Evolutionary conservation across 768 basidiomycete species (phyloP), one percentile per base, ranked within the genome.

Genomic region (Pleurotus djamor): DNA sequence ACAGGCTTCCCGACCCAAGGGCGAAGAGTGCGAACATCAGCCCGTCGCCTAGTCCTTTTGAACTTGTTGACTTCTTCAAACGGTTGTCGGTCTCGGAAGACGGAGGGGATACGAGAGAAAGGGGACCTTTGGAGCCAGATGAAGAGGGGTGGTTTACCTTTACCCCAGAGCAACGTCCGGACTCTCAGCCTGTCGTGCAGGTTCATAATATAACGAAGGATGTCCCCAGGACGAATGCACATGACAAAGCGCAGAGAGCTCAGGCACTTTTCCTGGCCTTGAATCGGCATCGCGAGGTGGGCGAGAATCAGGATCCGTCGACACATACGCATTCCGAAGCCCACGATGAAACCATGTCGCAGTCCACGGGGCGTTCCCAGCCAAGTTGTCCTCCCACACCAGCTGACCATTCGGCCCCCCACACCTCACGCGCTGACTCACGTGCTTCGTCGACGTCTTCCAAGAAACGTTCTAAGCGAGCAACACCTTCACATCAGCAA

Each of bases 91-190:
- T 74, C n/a, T 77, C 77, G 10, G 79, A 80, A 58, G 74, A 75
- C 60, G 75, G 74, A 13, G 70, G 71, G 36, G 72, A 74, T 32
- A 51, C 67, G 34, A 64, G 67, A 6, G 59, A 71, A 1, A 71
- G 73, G 5, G 71, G 56, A 28, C 61, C 71, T 5, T 63, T 69
- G n/a, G 74, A 76, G 10, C 76, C 77, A 5, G 79, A 80, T 32
- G 68, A 68, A 2, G 79, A 80, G 41, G 79, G 79, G 1, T 82
- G 79, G 79, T 76, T 80, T 52, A 72, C 74, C 48, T 61, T 74
- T 13, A 62, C 67, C 6, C 69, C 75, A 36, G 60, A 62, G 4
- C 60, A 64, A 16, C 57, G 60, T 34, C 13, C 32, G 21, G 54
- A 56, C 61, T 63, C 3, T 58, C 66, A 17, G 6, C 52, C 16